Percentiles rank a stretch among this genome's conserved stretches.
Evolutionary conservation across 2,329 filamentous ascomycete species (phyloP).

Genomic region (Fusarium haematococcum): DNA sequence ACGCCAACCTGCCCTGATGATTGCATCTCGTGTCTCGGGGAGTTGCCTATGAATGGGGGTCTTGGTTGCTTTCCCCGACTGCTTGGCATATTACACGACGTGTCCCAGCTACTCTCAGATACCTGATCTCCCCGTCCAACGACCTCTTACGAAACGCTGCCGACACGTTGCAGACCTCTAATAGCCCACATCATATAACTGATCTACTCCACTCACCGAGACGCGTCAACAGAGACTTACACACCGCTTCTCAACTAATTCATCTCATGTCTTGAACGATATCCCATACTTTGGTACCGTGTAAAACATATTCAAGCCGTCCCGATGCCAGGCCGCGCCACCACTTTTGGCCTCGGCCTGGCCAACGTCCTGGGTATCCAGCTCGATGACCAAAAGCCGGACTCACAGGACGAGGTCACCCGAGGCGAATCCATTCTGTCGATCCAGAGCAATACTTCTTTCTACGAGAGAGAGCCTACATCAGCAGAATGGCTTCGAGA

Average conservation of each 20-base stretch:
- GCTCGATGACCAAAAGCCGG: slow-evolving; percentile 67
- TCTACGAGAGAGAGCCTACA: slow-evolving; percentile 85
- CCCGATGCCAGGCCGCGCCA: slow-evolving; percentile 44
- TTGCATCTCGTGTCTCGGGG: not conserved
- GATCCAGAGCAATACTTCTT: slow-evolving; percentile 77
- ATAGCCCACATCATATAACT: not conserved
- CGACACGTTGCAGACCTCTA: not conserved
- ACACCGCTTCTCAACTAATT: not conserved
- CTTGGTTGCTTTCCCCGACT: not conserved
- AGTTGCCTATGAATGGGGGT: not conserved
- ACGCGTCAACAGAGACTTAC: not conserved
- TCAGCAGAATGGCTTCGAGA: slow-evolving; percentile 77
- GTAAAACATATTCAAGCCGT: not conserved
- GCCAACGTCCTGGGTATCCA: slow-evolving; percentile 89
- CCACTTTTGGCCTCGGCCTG: slow-evolving; percentile 76
- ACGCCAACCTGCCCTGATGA: slow-evolving; percentile 13
- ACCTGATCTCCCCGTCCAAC: not conserved
- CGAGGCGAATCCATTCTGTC: slow-evolving; percentile 86
- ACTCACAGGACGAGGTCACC: slow-evolving; percentile 70
- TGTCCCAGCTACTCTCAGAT: not conserved
- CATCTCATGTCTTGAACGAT: not conserved
- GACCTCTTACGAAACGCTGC: not conserved
- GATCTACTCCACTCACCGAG: not conserved
- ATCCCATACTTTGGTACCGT: not conserved
- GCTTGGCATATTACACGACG: not conserved